Base-by-base conservation (phyloP, 768 basidiomycete species). In the Tulasnella sp. region DNA sequence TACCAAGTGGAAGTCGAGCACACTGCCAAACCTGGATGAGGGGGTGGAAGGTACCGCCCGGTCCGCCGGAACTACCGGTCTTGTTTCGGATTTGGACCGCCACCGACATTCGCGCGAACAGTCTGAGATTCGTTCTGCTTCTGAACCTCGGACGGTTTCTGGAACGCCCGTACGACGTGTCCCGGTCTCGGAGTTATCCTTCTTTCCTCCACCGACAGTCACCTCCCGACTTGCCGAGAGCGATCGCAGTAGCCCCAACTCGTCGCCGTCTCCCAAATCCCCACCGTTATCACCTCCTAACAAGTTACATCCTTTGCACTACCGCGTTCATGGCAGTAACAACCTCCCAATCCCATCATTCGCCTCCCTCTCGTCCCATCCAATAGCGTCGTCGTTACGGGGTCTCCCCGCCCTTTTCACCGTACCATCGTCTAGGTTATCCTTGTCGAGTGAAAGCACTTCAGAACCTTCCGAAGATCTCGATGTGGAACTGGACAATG, bases 121-220 rank as follows among this genome's bases (percentile, higher is more conserved):
- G n/a, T n/a, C n/a, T n/a, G n/a, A n/a, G n/a, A n/a, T n/a, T n/a
- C n/a, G n/a, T n/a, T n/a, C n/a, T n/a, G n/a, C n/a, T n/a, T n/a
- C n/a, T n/a, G 41, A 43, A 43, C 41, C 21, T 21, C 21, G 41
- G n/a, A 29, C 48, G 8, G 21, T 49, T 31, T 17, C 27, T 15
- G 48, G 17, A 9, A 34, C 39, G 21, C 40, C 53, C 11, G 35
- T 55, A 15, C 59, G 36, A 4, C 59, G 57, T 8, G 39, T 59
- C 15, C 59, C 59, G 23, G 57, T 37, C 27, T 59, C 59, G 1
- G 23, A 59, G 32, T 31, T 59, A 9, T 59, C 59, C 6, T 59
- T 59, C 27, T 59, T 59, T 42, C 59, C 59, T 15, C 58, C 59
- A 7, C 39, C 53, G 8, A 9, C 53, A 36, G 17, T 14, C 37